These are phyloP conservation scores for Penicillium fuscoglaucum DNA, from an alignment of 2,329 filamentous ascomycete genomes.

Conservation along the genomic window DNA sequence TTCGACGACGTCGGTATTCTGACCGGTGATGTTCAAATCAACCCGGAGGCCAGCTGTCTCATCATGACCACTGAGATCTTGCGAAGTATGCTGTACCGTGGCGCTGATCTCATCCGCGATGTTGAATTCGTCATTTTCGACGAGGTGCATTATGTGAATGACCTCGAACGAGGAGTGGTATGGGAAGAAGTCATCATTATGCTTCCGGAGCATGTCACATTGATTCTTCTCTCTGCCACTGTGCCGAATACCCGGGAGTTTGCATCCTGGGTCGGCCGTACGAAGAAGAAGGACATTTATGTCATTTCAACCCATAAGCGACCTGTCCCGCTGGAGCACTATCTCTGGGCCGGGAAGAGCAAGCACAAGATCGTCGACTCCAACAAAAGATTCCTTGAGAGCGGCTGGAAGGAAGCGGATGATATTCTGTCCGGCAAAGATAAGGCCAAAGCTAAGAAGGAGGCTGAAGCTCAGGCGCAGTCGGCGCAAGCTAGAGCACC, in stretches of 20 bases:
- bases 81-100: conserved; percentile 95
- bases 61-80: conserved; percentile 99
- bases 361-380: conserved; percentile 94
- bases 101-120: conserved; percentile 91
- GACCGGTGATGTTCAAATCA: conserved; percentile 97
- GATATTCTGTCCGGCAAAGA: conserved; percentile 77
- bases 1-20: conserved; percentile 97
- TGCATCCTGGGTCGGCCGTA: conserved; percentile 95
- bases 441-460: conserved; percentile 64
- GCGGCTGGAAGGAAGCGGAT: conserved; percentile 93
- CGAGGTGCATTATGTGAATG: conserved; percentile 98
- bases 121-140: conserved; percentile 99
- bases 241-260: conserved; percentile 98
- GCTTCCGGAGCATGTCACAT: conserved; percentile 93
- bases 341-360: conserved; percentile 88
- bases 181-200: conserved; percentile 99
- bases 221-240: conserved; percentile 92
- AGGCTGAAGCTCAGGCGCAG: conserved; percentile 50
- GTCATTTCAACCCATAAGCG: conserved; percentile 97
- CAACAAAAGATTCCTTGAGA: conserved; percentile 87
- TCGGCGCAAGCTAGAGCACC: conserved; percentile 53
- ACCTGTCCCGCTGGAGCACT: conserved; percentile 92
- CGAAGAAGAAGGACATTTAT: conserved; percentile 98
- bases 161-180: conserved; percentile 90
- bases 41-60: conserved; percentile 92